Evolutionary conservation across 2,329 filamentous ascomycete genomes (phyloP), one percentile per base, ranked within the genome.

Genomic region (Alternaria angustiovoidea): DNA sequence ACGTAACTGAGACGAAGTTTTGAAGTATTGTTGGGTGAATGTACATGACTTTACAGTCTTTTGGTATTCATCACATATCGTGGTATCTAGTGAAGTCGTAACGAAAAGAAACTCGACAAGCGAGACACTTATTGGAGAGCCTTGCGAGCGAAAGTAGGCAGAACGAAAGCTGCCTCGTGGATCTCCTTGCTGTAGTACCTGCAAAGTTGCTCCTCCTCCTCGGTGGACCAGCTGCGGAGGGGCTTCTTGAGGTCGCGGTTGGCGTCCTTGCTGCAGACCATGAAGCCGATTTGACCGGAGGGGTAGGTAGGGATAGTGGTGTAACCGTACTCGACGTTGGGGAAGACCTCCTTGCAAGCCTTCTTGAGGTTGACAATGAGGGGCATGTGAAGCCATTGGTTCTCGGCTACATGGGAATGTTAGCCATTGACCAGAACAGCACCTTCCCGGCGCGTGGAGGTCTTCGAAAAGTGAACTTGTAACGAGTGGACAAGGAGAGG

Each of bases 271-370:
- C 87, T 92, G 89, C 95, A 98, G 78, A 99, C 92, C 94, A 99
- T 97, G 90, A 99, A 99, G 79, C 95, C 95, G 77, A 99, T 99
- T 86, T 99, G 95, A 79, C 95, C 95, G 58, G 93, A 96, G 69
- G 95, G 95, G 86, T 99, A 99, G 78, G 95, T 99, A 61, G 95
- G 95, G 81, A 99, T 99, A 75, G 94, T 98, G 77, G 94, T 98
- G 88, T 97, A 99, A 74, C 92, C 95, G 84, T 98, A 99, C 85
- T 99, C 95, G 80, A 91, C 95, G 65, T 92, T 92, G 68, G 95
- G 94, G 90, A 99, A 99, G 81, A 99, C 92, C 81, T 95, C 91
- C 81, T 91, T 91, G 91, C 94, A 97, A 78, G 93, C 88, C 87
- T 97, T 94, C 89, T 97, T 97, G 77, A 99, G 91, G 84, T 94